phyloP scores from a whole-genome alignment of 768 basidiomycete genomes.

The Roridomyces roridus region DNA sequence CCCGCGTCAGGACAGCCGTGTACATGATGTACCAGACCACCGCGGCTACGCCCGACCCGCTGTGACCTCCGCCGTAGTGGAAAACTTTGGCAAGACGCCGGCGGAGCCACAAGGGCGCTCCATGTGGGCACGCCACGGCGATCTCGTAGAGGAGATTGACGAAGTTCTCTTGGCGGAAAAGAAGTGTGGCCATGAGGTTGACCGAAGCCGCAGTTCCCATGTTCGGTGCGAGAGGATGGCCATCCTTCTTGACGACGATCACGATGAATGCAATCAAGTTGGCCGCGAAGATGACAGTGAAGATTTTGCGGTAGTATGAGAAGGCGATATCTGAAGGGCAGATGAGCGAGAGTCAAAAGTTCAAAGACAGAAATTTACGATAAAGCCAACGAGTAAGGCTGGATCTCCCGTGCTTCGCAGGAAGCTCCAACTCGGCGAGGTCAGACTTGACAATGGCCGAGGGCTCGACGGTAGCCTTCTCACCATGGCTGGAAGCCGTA shows the following conservation, averaged over 20 bases:
- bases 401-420: conserved; percentile 21
- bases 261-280: conserved; percentile 57
- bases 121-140: conserved; percentile 45
- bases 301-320: conserved; percentile 53
- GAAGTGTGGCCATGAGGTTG: conserved; percentile 50
- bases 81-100: conserved; percentile 55
- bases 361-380: conserved; percentile 3
- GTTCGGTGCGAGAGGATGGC: conserved; percentile 40
- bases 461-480: not conserved
- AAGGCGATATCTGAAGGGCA: conserved; percentile 32
- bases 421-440: conserved; percentile 15
- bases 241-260: conserved; percentile 39
- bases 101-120: conserved; percentile 48
- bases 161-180: conserved; percentile 57
- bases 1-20: conserved; percentile 47
- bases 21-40: conserved; percentile 59
- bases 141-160: conserved; percentile 59
- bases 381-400: conserved; percentile 23
- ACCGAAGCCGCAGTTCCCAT: conserved; percentile 46
- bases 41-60: conserved; percentile 57
- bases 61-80: conserved; percentile 62
- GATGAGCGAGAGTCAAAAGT: not conserved
- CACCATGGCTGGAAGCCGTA: not conserved
- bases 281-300: conserved; percentile 56
- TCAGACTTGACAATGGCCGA: not conserved